Percentiles rank a stretch among this genome's conserved stretches.
Evolutionary conservation across 495 filamentous ascomycete species (phyloP).

Genomic region (Aeminium ludgeri): DNA sequence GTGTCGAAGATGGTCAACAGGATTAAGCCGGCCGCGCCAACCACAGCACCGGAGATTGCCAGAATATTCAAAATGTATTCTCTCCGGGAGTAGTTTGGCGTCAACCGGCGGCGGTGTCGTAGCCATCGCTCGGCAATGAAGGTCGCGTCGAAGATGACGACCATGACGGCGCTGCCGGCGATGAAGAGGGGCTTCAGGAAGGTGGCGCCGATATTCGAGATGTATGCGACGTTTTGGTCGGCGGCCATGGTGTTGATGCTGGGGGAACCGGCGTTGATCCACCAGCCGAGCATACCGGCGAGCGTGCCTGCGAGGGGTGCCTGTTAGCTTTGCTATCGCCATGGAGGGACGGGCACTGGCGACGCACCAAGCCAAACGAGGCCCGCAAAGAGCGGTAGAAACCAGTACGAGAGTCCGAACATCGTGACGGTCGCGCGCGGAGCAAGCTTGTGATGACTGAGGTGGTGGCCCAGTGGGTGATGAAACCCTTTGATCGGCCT

Average conservation of each 20-base stretch:
- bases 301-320: constrained; percentile 36
- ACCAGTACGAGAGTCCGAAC: constrained; percentile 19
- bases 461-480: background rate
- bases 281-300: constrained; percentile 50
- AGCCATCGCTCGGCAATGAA: constrained; percentile 71
- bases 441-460: background rate
- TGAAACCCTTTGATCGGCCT: too few relatives aligned
- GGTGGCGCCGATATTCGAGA: constrained; percentile 52
- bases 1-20: constrained; percentile 78
- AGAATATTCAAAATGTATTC: constrained; percentile 56
- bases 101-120: constrained; percentile 55
- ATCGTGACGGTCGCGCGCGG: constrained; percentile 1
- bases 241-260: constrained; percentile 51
- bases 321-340: background rate
- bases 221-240: constrained; percentile 48
- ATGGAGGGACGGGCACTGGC: background rate
- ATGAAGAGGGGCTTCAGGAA: constrained; percentile 80
- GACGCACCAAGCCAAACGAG: constrained; percentile 15
- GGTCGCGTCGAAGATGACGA: constrained; percentile 67
- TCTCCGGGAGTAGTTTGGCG: constrained; percentile 44
- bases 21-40: constrained; percentile 65
- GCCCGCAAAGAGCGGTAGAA: constrained; percentile 15
- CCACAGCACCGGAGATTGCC: constrained; percentile 54
- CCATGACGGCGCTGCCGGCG: constrained; percentile 57
- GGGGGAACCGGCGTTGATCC: constrained; percentile 44